Percentiles rank a stretch among this genome's conserved stretches.
phyloP scores from a whole-genome alignment of 495 filamentous ascomycete genomes.

The Aspergillus nidulans region DNA sequence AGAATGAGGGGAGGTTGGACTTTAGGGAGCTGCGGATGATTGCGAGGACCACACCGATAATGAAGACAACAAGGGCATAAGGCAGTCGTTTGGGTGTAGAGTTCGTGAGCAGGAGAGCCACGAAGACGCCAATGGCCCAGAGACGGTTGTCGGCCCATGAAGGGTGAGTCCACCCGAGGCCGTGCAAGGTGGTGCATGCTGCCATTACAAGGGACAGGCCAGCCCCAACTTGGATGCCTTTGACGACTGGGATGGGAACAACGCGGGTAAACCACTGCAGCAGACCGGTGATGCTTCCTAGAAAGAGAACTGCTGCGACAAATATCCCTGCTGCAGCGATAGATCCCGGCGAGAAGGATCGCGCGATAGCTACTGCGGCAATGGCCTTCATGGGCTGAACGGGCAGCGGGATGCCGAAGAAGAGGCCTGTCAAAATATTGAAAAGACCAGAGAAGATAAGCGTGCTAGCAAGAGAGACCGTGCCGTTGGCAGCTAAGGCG shows the following conservation, averaged over 20 bases:
- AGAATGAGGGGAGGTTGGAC: slow-evolving; percentile 40
- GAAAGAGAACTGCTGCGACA: slow-evolving; percentile 63
- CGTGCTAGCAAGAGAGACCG: slow-evolving; percentile 76
- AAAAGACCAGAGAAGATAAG: slow-evolving; percentile 82
- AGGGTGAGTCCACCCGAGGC: slow-evolving; percentile 53
- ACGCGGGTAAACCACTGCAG: slow-evolving; percentile 62
- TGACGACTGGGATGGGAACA: slow-evolving; percentile 81
- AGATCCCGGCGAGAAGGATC: slow-evolving; percentile 56
- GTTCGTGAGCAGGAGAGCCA: slow-evolving; percentile 61
- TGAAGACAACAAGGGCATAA: slow-evolving; percentile 69
- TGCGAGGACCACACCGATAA: slow-evolving; percentile 57
- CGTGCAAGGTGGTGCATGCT: slow-evolving; percentile 60
- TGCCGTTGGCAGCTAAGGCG: slow-evolving; percentile 67
- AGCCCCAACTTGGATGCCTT: slow-evolving; percentile 91
- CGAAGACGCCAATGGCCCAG: slow-evolving; percentile 66
- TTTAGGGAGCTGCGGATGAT: slow-evolving; percentile 35
- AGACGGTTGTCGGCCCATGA: slow-evolving; percentile 67
- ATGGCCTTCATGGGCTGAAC: slow-evolving; percentile 94
- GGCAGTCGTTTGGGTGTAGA: slow-evolving; percentile 54
- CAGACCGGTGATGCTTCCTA: slow-evolving; percentile 73
- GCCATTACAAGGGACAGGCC: slow-evolving; percentile 75
- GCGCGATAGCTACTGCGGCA: slow-evolving; percentile 76
- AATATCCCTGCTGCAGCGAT: slow-evolving; percentile 78
- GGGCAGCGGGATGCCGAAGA: slow-evolving; percentile 82
- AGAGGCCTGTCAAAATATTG: slow-evolving; percentile 75